Evolutionary conservation across 176 grass and related monocot genomes (phyloP), one percentile per base, ranked within the genome.

Genomic region (Carex cristatella): DNA sequence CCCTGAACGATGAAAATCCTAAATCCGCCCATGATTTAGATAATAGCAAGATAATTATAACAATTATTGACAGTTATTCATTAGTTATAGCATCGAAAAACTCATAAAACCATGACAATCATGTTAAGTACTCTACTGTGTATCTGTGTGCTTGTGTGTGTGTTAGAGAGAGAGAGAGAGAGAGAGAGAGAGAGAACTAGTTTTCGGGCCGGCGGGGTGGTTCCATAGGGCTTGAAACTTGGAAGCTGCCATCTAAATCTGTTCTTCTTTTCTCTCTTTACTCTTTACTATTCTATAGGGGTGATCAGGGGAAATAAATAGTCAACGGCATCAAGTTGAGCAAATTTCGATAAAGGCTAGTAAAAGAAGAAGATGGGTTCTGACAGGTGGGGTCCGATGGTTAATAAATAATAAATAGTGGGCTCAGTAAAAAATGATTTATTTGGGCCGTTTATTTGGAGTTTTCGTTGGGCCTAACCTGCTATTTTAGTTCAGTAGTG

Each of bases 121-220:
- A 63, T 63, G 61, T 0, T 28, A 23, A 5, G 61, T 63, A 63
- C 48, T 10, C 48, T 49, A 9, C 48, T 49, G 48, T 60, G 13
- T 40, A 40, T 40, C 38, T 40, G 38, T 40, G 38, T 40, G 38
- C 4, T 3, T 63, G 7, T 19, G 61, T 63, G 61, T 8, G 18
- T 63, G 15, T 42, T 8, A 32, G 40, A 15, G 59, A 4, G 74
- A 49, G 38, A 56, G 61, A 60, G 72, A 38, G 35, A 37, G 35
- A 37, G 35, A 37, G 35, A 37, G 37, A 11, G 51, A 87, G 15
- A 60, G 53, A 86, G 81, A 84, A 94, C 91, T 98, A 69, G 95
- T 94, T 94, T 93, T 98, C 53, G 95, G 92, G 86, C 95, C 95
- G 81, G 92, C 95, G 65, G 95, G 92, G 81, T 98, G 92, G 76